A percentile compares a stretch with the other conserved stretches of the same genome.
These are phyloP conservation scores for Fusarium sp. DNA, from an alignment of 2,329 filamentous ascomycete genomes.

Conservation along the genomic window DNA sequence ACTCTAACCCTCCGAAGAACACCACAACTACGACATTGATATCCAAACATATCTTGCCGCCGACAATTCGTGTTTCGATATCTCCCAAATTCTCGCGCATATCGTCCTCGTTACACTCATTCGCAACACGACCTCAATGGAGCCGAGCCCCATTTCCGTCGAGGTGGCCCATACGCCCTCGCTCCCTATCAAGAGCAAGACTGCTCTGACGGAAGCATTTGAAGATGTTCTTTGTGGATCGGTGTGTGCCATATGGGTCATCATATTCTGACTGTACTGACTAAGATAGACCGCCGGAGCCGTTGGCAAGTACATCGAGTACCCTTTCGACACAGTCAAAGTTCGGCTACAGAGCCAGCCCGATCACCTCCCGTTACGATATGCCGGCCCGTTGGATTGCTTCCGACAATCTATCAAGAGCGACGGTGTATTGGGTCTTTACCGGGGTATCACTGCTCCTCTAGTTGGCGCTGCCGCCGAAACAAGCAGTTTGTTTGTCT, in stretches of 20 bases:
- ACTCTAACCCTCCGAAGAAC: constrained; percentile 16
- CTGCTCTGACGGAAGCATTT: constrained; percentile 72
- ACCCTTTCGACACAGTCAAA: constrained; percentile 98
- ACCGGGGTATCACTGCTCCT: constrained; percentile 92
- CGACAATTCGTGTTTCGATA: neutral
- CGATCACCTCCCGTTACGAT: constrained; percentile 82
- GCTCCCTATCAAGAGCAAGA: constrained; percentile 53
- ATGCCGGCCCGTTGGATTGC: constrained; percentile 90
- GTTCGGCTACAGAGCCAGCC: constrained; percentile 97
- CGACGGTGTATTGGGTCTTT: constrained; percentile 85
- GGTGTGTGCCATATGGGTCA: constrained; percentile 60
- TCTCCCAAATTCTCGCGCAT: neutral
- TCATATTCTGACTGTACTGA: constrained; percentile 1
- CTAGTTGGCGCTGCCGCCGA: constrained; percentile 92
- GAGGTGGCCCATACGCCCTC: constrained; percentile 44
- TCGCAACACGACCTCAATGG: constrained; percentile 40
- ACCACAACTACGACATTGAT: constrained; percentile 14
- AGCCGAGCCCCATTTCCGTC: constrained; percentile 50
- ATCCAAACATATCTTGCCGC: neutral
- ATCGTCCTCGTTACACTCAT: neutral
- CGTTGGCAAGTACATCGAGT: constrained; percentile 95
- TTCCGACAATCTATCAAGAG: constrained; percentile 85
- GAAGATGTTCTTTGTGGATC: constrained; percentile 94
- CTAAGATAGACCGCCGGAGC: constrained; percentile 77
- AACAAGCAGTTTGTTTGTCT: constrained; percentile 92